Conservation (phyloP, 306 rosid species). For the Oxytropis ochrocephala region DNA sequence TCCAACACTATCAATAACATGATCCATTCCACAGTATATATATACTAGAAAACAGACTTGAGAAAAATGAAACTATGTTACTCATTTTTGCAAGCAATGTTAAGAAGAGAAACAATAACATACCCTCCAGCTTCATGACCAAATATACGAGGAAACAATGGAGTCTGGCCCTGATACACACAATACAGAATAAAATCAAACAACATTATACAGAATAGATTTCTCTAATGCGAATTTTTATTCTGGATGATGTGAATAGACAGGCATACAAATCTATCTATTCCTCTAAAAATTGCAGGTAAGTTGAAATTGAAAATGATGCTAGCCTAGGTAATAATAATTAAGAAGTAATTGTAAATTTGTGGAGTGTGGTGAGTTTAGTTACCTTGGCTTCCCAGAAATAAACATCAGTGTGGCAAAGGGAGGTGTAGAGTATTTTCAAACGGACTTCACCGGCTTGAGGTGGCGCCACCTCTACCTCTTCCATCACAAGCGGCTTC, state of each 20-base stretch:
- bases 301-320: neutral
- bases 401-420: constrained; percentile 50
- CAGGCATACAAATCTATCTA: no score
- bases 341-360: neutral
- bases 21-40: neutral
- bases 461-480: constrained; percentile 52
- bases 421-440: constrained; percentile 48
- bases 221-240: no score
- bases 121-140: constrained; percentile 99
- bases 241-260: no score
- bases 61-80: neutral
- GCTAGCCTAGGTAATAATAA: neutral
- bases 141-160: constrained; percentile 82
- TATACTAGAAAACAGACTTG: neutral
- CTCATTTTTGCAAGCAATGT: neutral
- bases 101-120: neutral
- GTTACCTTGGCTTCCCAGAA: constrained; percentile 50
- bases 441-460: constrained; percentile 46
- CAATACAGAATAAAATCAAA: no score
- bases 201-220: no score
- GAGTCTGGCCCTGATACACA: constrained; percentile 89
- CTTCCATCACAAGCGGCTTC: constrained; percentile 41
- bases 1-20: neutral
- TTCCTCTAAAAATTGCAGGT: no score
- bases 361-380: neutral